These are phyloP conservation scores for Dichotomocladium elegans DNA, from an alignment of 371 early-diverging fungal species.

Conservation along the genomic window DNA sequence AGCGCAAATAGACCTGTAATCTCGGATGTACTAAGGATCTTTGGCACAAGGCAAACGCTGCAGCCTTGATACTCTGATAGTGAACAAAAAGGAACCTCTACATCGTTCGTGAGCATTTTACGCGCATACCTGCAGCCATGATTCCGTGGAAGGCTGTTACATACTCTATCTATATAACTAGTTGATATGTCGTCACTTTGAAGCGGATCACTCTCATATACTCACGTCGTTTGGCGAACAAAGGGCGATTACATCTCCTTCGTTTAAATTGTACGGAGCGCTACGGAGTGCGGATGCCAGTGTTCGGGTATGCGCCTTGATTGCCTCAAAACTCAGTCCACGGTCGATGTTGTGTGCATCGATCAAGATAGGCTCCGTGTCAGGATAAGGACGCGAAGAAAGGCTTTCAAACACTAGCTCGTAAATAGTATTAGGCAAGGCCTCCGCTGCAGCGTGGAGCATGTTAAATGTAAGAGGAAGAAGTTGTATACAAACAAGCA, in stretches of 20 bases:
- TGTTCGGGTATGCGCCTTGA: neutral
- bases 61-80: too few relatives aligned
- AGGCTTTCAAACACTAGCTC: too few relatives aligned
- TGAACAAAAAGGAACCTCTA: too few relatives aligned
- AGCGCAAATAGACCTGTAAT: neutral
- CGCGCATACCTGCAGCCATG: neutral
- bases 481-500: too few relatives aligned
- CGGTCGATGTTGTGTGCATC: neutral
- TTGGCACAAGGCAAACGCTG: neutral
- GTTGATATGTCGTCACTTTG: neutral
- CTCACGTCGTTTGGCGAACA: neutral
- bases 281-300: neutral
- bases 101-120: too few relatives aligned
- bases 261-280: neutral
- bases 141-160: neutral
- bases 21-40: neutral
- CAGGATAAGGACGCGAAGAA: too few relatives aligned
- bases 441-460: too few relatives aligned
- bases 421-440: too few relatives aligned
- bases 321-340: neutral
- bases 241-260: neutral
- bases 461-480: too few relatives aligned
- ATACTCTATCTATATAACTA: neutral
- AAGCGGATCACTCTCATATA: neutral
- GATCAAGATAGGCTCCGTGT: neutral